These are phyloP conservation scores for Yamadazyma epiphylla DNA, from an alignment of 1,139 yeast species.

Conservation along the genomic window DNA sequence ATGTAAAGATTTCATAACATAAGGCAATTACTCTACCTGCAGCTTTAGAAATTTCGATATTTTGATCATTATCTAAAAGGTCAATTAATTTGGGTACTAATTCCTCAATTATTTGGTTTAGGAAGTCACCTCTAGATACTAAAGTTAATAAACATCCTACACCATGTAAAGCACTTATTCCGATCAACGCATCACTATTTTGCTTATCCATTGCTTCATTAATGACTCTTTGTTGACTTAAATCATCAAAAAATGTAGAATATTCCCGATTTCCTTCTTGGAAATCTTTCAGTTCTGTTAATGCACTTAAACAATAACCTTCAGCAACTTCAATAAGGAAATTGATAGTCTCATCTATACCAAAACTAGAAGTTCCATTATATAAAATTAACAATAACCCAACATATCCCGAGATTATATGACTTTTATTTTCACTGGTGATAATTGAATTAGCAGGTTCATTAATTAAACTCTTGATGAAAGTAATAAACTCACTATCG, in stretches of 20 bases:
- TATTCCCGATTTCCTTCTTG: constrained; percentile 43
- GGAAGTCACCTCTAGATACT: constrained; percentile 32
- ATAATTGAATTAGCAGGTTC: constrained; percentile 32
- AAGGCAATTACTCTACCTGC: constrained; percentile 61
- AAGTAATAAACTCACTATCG: constrained; percentile 34
- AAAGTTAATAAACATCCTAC: constrained; percentile 45
- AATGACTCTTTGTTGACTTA: constrained; percentile 35
- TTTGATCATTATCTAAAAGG: constrained; percentile 41
- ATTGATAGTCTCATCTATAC: constrained; percentile 42
- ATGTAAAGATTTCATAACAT: constrained; percentile 55
- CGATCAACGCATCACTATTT: constrained; percentile 33
- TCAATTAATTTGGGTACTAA: constrained; percentile 35
- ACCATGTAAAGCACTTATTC: constrained; percentile 47
- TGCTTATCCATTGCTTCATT: constrained; percentile 32
- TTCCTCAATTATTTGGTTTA: constrained; percentile 41
- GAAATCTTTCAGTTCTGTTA: constrained; percentile 28
- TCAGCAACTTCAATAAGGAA: constrained; percentile 46
- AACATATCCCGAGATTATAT: constrained; percentile 42
- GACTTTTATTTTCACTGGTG: constrained; percentile 38
- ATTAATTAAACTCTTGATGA: constrained; percentile 28
- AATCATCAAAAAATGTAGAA: constrained; percentile 38
- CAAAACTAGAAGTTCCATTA: constrained; percentile 48
- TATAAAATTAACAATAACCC: constrained; percentile 42
- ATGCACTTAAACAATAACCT: constrained; percentile 37
- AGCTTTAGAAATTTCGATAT: constrained; percentile 43